Base-by-base conservation (phyloP, 148 eudicot species). In the Chenopodium berlandieri region DNA sequence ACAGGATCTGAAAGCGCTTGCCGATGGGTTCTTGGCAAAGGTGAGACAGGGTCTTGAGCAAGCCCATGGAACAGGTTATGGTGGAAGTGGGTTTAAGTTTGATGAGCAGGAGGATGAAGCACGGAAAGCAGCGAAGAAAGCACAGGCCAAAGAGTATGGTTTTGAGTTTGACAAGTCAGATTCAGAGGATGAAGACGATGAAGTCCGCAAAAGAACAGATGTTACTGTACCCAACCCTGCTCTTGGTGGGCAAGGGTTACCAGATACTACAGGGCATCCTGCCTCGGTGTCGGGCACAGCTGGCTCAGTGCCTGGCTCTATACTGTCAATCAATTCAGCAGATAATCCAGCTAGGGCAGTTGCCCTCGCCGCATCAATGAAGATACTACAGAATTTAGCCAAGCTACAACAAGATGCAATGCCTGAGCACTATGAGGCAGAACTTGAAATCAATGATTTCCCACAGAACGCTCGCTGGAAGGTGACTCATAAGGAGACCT, bases 401-500 rank as follows among this genome's bases (percentile, higher is more conserved):
- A 93, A 90, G 91, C 89, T 93, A 78, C 94, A 90, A 75, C 93
- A 91, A 1, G 92, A 90, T 81, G 92, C 97, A 2, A 82, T 93
- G 90, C 92, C 92, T 30, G 97, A 93, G 77, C 97, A 93, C 83
- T 93, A 90, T 78, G 93, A 90, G 83, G 97, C 97, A 0, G 97
- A 93, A 73, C 84, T 93, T 78, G 97, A 93, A 84, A 93, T 93
- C 77, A 93, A 93, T 77, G 97, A 93, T 80, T 93, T 93, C 78
- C 97, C 97, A 25, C 97, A 93, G 84, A 91, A 91, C 79, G 97
- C 97, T 81, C 90, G 97, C 14, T 93, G 97, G 97, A 93, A 90
- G 90, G 97, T 93, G 40, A 93, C 97, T 10, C 94, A 93, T 82
- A 93, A 93, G 85, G 97, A 93, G 80, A 93, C 97, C 13, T 76